These are phyloP conservation scores for Aspergillus awamori DNA, from an alignment of 2,329 filamentous ascomycete species.

Conservation along the genomic window DNA sequence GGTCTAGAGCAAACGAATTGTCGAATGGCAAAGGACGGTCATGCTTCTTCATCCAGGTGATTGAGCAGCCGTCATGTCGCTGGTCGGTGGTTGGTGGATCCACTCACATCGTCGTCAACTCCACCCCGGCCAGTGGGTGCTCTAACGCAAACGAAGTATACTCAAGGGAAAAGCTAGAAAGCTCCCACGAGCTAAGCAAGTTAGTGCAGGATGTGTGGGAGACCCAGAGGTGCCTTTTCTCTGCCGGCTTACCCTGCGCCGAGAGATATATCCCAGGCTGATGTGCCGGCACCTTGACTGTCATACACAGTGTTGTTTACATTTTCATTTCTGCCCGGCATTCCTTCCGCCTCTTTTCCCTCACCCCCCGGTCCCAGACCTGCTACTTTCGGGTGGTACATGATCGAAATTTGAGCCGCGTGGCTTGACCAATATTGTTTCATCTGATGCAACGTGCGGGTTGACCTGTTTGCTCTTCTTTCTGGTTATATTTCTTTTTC, in stretches of 20 bases:
- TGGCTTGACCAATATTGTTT: background rate
- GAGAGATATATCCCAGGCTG: background rate
- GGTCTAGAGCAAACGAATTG: background rate
- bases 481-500: conserved; percentile 7
- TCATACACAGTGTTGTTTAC: background rate
- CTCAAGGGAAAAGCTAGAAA: background rate
- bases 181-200: background rate
- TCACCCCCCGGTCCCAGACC: background rate
- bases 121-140: background rate
- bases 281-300: background rate
- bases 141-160: background rate
- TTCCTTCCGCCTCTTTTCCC: background rate
- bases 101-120: background rate
- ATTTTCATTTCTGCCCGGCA: background rate
- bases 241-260: background rate
- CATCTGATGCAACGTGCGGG: background rate
- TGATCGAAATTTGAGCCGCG: background rate
- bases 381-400: background rate
- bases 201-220: background rate
- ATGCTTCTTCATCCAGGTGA: background rate
- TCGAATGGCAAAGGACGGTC: background rate
- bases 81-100: background rate
- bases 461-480: background rate
- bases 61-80: background rate
- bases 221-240: background rate